Evolutionary conservation across 2,329 filamentous ascomycete genomes (phyloP).

Genomic region (Coniochaeta ligniaria): DNA sequence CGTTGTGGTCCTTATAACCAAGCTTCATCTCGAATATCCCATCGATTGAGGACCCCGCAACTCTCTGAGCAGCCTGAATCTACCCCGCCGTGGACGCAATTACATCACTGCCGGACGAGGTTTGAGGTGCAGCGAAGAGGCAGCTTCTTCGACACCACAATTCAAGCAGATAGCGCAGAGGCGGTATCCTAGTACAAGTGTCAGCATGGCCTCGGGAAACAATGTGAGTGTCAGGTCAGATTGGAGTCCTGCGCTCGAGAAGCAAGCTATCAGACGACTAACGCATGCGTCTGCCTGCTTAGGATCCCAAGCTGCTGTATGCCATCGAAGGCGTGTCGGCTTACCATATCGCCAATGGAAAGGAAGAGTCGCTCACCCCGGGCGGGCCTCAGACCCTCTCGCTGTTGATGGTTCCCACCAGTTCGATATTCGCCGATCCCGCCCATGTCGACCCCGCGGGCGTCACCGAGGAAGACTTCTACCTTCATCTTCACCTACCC

Average conservation of each 20-base stretch:
- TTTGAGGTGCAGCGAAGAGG: not conserved
- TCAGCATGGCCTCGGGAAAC: constrained; percentile 35
- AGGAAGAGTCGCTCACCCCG: constrained; percentile 74
- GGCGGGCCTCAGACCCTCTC: constrained; percentile 87
- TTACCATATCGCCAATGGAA: constrained; percentile 84
- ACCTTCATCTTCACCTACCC: constrained; percentile 88
- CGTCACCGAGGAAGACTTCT: constrained; percentile 80
- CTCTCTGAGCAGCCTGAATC: not conserved
- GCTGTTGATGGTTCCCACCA: constrained; percentile 90
- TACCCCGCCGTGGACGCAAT: not conserved
- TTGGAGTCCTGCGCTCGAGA: not conserved
- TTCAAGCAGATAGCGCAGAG: not conserved
- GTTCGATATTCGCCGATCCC: constrained; percentile 58
- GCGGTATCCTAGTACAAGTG: not conserved
- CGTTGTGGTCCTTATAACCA: not conserved
- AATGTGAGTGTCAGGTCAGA: constrained; percentile 24
- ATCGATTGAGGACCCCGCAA: not conserved
- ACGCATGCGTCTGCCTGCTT: not conserved
- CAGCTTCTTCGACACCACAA: not conserved
- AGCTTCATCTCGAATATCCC: not conserved
- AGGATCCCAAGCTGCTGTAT: constrained; percentile 62
- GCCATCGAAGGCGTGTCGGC: constrained; percentile 80
- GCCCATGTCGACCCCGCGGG: constrained; percentile 44
- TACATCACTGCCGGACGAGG: not conserved
- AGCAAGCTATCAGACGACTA: not conserved